Conservation (phyloP, 2,329 filamentous ascomycete genomes). For the Calonectria pauciramosa region DNA sequence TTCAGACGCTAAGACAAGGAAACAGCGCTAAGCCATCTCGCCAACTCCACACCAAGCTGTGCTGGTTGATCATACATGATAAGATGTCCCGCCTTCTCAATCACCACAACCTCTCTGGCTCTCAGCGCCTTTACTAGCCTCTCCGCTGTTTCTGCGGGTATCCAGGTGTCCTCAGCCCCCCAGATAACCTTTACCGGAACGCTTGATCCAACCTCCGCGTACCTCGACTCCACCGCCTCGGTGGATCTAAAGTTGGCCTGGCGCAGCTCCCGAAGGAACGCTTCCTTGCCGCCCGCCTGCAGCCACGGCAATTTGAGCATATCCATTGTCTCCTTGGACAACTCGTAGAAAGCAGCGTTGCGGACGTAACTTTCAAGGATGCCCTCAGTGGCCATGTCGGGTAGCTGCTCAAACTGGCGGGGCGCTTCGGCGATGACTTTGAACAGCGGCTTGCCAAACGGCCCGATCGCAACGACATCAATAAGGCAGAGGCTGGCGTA, state of each 20-base stretch:
- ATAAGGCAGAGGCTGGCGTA: conserved; percentile 57
- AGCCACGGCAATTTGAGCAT: conserved; percentile 54
- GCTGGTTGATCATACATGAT: conserved; percentile 59
- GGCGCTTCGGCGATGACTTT: conserved; percentile 54
- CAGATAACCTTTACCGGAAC: conserved; percentile 59
- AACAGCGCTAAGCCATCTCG: conserved; percentile 47
- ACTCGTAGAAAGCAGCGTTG: conserved; percentile 50
- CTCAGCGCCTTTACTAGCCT: conserved; percentile 46
- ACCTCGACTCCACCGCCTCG: conserved; percentile 52
- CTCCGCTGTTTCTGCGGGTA: conserved; percentile 54
- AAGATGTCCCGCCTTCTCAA: conserved; percentile 57
- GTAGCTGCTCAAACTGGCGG: conserved; percentile 51
- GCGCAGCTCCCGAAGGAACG: conserved; percentile 57
- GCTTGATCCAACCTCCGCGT: conserved; percentile 51
- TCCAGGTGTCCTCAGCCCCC: conserved; percentile 59
- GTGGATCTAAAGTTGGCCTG: conserved; percentile 44
- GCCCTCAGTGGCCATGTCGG: conserved; percentile 51
- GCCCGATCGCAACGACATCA: conserved; percentile 58
- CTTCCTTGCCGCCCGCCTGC: conserved; percentile 43
- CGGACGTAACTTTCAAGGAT: conserved; percentile 56
- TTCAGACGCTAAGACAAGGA: neutral
- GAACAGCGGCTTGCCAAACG: conserved; percentile 60
- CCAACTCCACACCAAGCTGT: conserved; percentile 54
- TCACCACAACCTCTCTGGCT: conserved; percentile 50
- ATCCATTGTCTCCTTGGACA: conserved; percentile 51